A percentile compares a stretch with the other conserved stretches of the same genome.
Evolutionary conservation across 78 protist genomes (phyloP).

Genomic region (Planoprotostelium fungivorum): DNA sequence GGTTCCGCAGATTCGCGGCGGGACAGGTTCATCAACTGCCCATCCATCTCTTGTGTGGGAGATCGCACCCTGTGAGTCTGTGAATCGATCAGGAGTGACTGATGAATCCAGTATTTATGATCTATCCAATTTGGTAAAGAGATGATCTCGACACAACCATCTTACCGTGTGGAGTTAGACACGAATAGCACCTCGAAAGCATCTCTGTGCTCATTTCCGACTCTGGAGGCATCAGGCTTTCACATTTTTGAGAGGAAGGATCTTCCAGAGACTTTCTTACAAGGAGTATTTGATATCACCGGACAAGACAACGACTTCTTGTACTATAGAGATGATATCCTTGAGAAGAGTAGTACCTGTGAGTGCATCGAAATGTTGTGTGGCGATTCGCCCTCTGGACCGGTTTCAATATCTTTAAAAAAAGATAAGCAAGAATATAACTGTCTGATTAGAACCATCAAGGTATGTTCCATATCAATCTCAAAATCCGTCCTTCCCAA

Average conservation of each 20-base stretch:
- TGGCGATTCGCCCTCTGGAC: neutral
- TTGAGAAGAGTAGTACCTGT: neutral
- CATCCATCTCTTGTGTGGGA: no score
- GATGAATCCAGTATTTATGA: no score
- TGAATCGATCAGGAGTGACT: no score
- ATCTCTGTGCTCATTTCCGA: no score
- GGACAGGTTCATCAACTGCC: no score
- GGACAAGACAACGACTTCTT: neutral
- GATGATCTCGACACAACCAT: no score
- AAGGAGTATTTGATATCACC: neutral
- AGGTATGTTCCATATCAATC: neutral
- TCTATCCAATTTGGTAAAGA: no score
- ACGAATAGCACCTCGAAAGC: no score
- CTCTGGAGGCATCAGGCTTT: no score
- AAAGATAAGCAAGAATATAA: neutral
- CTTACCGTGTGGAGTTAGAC: no score
- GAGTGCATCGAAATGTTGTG: neutral
- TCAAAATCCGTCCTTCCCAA: neutral
- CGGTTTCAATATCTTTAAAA: neutral
- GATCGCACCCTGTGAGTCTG: no score
- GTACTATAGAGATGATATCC: neutral
- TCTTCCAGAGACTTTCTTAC: neutral
- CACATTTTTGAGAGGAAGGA: neutral
- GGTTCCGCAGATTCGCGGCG: no score
- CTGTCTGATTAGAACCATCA: neutral